These are phyloP conservation scores for Metschnikowia similis DNA, from an alignment of 805 yeast genomes.

Conservation along the genomic window DNA sequence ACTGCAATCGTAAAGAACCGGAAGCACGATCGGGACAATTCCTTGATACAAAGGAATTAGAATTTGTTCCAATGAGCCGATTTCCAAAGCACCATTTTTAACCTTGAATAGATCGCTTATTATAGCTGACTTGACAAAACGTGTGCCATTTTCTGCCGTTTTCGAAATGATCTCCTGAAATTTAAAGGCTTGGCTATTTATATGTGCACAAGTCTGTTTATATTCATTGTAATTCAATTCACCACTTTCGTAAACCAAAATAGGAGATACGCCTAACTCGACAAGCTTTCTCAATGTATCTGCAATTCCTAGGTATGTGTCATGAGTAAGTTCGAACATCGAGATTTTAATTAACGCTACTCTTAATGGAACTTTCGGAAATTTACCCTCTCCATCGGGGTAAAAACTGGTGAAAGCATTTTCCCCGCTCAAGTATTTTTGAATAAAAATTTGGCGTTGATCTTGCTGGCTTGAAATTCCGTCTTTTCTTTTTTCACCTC, in stretches of 20 bases:
- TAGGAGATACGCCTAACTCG: slow-evolving; percentile 69
- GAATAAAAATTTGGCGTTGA: slow-evolving; percentile 31
- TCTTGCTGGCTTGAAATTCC: slow-evolving; percentile 21
- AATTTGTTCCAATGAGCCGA: slow-evolving; percentile 27
- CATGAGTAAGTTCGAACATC: slow-evolving; percentile 27
- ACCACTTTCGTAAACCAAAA: slow-evolving; percentile 55
- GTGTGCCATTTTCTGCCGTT: slow-evolving; percentile 18
- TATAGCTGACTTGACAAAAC: slow-evolving; percentile 22
- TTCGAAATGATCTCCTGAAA: slow-evolving; percentile 22
- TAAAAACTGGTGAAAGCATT: slow-evolving; percentile 34
- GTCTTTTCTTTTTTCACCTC: slow-evolving; percentile 8
- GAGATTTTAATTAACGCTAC: slow-evolving; percentile 55
- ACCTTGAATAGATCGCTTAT: slow-evolving; percentile 25
- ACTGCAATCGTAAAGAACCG: slow-evolving; percentile 36
- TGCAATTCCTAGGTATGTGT: slow-evolving; percentile 45
- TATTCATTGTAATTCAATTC: slow-evolving; percentile 22
- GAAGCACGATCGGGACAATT: slow-evolving; percentile 63
- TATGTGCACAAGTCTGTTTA: slow-evolving; percentile 28
- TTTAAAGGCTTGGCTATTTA: slow-evolving; percentile 30
- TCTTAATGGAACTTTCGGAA: slow-evolving; percentile 43
- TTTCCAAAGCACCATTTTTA: slow-evolving; percentile 8
- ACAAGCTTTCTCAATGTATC: slow-evolving; percentile 52
- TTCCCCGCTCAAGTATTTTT: slow-evolving; percentile 28
- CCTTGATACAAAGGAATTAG: slow-evolving; percentile 41
- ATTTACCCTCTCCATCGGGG: slow-evolving; percentile 28